Conservation (phyloP, 2,329 filamentous ascomycete species). For the Trichocomaceae sp. region DNA sequence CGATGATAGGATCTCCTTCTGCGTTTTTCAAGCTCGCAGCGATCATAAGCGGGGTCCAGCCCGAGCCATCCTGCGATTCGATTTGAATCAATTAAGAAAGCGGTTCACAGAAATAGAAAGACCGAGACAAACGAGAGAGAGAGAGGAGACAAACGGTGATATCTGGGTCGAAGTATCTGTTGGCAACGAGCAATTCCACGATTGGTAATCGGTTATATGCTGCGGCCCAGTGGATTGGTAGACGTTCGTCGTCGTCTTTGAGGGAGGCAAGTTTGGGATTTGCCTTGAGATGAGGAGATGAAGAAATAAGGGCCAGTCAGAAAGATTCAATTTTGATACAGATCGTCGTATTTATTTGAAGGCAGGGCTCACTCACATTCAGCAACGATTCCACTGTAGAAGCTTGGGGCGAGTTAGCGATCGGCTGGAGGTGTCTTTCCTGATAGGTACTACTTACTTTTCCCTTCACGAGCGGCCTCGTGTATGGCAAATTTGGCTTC, state of each 20-base stretch:
- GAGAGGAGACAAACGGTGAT: constrained; percentile 51
- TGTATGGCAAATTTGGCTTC: constrained; percentile 73
- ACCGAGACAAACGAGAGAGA: background rate
- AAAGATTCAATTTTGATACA: constrained; percentile 2
- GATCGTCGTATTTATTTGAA: background rate
- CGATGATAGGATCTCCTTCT: constrained; percentile 40
- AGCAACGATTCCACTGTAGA: constrained; percentile 67
- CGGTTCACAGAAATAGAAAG: background rate
- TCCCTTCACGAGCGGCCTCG: constrained; percentile 77
- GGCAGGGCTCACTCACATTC: constrained; percentile 49
- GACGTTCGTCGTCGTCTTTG: constrained; percentile 76
- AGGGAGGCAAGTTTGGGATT: constrained; percentile 71
- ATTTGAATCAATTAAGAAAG: background rate
- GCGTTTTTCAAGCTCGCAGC: constrained; percentile 42
- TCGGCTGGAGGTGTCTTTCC: background rate
- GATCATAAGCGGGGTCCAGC: constrained; percentile 48
- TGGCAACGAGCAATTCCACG: constrained; percentile 62
- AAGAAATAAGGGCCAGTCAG: background rate
- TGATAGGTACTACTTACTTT: constrained; percentile 50
- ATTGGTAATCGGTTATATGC: constrained; percentile 76
- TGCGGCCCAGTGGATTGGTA: constrained; percentile 89
- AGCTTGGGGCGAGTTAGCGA: constrained; percentile 43
- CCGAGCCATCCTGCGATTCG: constrained; percentile 37
- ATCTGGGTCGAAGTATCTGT: constrained; percentile 74
- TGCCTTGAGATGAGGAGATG: too few species aligned